Base-by-base conservation (phyloP, 768 basidiomycete genomes). In the Gyrodon lividus region DNA sequence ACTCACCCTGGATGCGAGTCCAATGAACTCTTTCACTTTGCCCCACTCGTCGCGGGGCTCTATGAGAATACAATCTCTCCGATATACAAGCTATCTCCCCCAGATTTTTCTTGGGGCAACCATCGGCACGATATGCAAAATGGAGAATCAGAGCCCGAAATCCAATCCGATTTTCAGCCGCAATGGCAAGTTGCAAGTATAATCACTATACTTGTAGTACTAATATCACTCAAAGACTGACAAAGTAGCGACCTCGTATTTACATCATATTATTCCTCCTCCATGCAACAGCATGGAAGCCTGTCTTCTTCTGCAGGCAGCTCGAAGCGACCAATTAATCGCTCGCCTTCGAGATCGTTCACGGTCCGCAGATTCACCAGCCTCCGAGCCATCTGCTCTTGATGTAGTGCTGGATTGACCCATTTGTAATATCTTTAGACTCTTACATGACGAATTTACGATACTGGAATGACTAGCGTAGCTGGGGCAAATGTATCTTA, bases 261-360 rank as follows among this genome's bases (percentile, higher is more conserved):
- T 22, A 13, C 16, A 16, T 22, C 42, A 23, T 24, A 12, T 26
- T 2, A 19, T 34, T 38, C 19, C 22, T 39, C 46, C 48, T 31
- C 48, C 48, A 19, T 9, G 28, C n/a, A 43, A 39, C 17, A 20
- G 26, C 22, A 23, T 19, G n/a, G 41, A 50, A 43, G 48, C 48
- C 10, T 50, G 43, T 28, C 48, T 50, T 14, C 31, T 50, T 24
- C 31, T 43, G n/a, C 30, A 50, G 40, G 40, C 31, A 14, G 40
- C 48, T 34, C 17, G 24, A n/a, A 31, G 26, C 19, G 31, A 50
- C 13, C 23, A 20, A n/a, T 8, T 30, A 42, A 22, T 50, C 6
- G 20, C 16, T 26, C 48, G 33, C 30, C 20, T 31, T 42, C n/a
- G n/a, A 50, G 23, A 43, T 50, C 3, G 31, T 50, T 34, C 40